A percentile compares a stretch with the other conserved stretches of the same genome.
Conservation (phyloP, 1,284 basidiomycete species). For the Trichosporon sp. region DNA sequence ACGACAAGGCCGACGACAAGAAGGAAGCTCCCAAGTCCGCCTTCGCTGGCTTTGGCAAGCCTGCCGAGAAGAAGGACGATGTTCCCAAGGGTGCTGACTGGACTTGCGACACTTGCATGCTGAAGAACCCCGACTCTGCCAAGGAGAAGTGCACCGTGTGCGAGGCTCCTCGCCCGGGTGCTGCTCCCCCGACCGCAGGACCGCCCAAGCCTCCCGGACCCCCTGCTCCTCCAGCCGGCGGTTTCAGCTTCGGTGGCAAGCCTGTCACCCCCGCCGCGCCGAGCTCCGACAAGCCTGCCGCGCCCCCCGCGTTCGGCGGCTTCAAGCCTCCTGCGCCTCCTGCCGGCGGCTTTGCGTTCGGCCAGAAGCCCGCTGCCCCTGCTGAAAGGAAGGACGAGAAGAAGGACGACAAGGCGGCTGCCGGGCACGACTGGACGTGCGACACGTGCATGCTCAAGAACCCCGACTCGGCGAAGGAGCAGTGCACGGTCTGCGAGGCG, state of each 20-base stretch:
- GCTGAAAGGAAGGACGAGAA: slow-evolving; percentile 12
- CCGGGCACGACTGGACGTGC: slow-evolving; percentile 59
- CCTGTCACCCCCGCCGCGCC: slow-evolving; percentile 14
- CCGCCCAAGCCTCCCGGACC: slow-evolving; percentile 17
- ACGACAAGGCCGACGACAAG: background rate
- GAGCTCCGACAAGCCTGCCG: slow-evolving; percentile 14
- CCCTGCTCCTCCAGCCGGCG: slow-evolving; percentile 17
- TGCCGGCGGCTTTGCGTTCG: slow-evolving; percentile 8
- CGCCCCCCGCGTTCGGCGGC: slow-evolving; percentile 9
- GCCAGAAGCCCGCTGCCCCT: slow-evolving; percentile 56
- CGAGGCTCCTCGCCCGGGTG: slow-evolving; percentile 57
- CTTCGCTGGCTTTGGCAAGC: slow-evolving; percentile 6
- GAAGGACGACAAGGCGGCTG: background rate
- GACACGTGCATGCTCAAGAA: slow-evolving; percentile 61
- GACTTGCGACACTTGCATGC: slow-evolving; percentile 61
- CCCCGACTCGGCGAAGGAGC: slow-evolving; percentile 57
- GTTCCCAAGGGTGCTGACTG: slow-evolving; percentile 46
- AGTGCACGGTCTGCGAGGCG: slow-evolving; percentile 63
- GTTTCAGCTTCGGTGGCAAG: slow-evolving; percentile 23
- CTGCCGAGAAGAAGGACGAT: slow-evolving; percentile 1
- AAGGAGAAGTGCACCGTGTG: slow-evolving; percentile 62
- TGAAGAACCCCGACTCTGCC: slow-evolving; percentile 59
- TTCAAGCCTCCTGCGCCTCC: slow-evolving; percentile 9
- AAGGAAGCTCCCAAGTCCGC: background rate
- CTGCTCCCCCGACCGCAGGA: slow-evolving; percentile 17